Percentiles rank a stretch among this genome's conserved stretches.
phyloP scores from a whole-genome alignment of 73 alveolate genomes.

The Tetrahymena malaccensis region DNA sequence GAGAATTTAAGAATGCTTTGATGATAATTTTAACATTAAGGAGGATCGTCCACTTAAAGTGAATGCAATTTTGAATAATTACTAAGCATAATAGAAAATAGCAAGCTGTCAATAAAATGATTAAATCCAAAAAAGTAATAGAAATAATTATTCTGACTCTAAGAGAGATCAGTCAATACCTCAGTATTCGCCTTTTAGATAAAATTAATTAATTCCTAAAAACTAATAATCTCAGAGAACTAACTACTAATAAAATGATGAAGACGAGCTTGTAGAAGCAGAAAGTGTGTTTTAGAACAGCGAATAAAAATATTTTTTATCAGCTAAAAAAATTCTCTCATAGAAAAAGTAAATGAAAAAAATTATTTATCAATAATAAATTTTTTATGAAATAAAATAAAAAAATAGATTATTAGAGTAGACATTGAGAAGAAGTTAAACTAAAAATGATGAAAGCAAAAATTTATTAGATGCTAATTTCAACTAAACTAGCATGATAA shows the following conservation, averaged over 20 bases:
- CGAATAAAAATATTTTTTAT: neutral
- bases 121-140: neutral
- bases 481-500: neutral
- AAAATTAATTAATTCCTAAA: neutral
- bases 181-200: neutral
- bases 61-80: neutral
- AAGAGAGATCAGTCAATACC: neutral
- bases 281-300: neutral
- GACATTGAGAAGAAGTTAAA: neutral
- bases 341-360: neutral
- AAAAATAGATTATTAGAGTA: neutral
- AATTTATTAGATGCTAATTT: neutral
- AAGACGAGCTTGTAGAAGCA: neutral
- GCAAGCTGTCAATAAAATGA: neutral
- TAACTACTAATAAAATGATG: neutral
- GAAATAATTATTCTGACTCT: neutral
- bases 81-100: neutral
- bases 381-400: too few relatives aligned
- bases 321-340: neutral
- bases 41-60: neutral
- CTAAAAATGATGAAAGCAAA: neutral
- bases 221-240: neutral
- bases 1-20: neutral
- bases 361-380: too few relatives aligned
- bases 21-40: neutral